These are phyloP conservation scores for Pyrus betulifolia DNA, from an alignment of 306 rosid species.

Conservation along the genomic window DNA sequence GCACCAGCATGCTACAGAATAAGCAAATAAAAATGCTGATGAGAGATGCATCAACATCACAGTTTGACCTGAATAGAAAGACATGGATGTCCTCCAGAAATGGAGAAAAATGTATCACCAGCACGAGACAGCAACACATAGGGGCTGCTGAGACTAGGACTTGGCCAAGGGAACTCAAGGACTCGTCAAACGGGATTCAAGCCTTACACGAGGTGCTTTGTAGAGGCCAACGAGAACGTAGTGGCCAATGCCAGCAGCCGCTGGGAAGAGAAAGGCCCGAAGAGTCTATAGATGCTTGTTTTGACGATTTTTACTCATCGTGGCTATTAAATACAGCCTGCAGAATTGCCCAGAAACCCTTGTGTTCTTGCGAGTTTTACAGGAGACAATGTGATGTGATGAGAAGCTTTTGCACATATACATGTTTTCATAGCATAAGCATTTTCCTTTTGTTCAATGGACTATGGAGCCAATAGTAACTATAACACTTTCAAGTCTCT, in stretches of 20 bases:
- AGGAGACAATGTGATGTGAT: background rate
- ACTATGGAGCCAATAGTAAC: background rate
- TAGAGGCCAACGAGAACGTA: constrained; percentile 62
- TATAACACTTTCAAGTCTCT: background rate
- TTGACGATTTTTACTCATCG: background rate
- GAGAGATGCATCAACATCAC: constrained; percentile 13
- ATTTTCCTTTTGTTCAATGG: background rate
- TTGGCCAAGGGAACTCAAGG: constrained; percentile 58
- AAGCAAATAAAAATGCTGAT: constrained; percentile 24
- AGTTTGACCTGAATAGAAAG: constrained; percentile 33
- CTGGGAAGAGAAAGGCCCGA: constrained; percentile 63
- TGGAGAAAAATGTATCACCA: constrained; percentile 19
- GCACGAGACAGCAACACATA: constrained; percentile 31
- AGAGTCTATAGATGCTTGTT: background rate
- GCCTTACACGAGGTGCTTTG: constrained; percentile 88
- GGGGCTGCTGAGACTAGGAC: constrained; percentile 59
- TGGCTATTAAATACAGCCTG: background rate
- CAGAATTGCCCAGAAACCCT: background rate
- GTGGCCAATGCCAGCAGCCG: constrained; percentile 39
- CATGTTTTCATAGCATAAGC: background rate
- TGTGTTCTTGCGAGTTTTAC: background rate
- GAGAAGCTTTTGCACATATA: background rate
- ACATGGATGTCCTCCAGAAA: constrained; percentile 26
- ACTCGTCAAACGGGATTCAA: constrained; percentile 80
- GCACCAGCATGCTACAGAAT: background rate